Evolutionary conservation across 768 basidiomycete genomes (phyloP), one percentile per base, ranked within the genome.

Genomic region (Vishniacozyma victoriae): DNA sequence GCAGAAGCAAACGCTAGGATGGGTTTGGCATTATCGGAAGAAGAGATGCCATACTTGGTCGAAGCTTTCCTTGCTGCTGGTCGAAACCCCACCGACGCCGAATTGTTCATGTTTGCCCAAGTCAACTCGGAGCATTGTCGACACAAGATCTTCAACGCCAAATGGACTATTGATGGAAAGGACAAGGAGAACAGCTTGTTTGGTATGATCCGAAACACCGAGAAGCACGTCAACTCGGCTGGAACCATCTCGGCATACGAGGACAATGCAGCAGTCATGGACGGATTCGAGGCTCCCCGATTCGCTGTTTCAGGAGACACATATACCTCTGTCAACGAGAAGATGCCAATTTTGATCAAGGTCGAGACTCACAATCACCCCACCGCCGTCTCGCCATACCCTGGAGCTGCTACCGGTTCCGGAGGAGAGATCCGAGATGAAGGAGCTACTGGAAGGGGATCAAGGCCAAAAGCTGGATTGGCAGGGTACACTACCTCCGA

Each of bases 111-210:
- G 95, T 99, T 97, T 72, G 93, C 95, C 3, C 95, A 99, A 68
- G 93, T 99, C 70, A 99, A 99, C 75, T 96, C 92, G n/a, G 95
- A 99, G 72, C 95, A 97, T 67, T 99, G 95, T 72, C 80, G 95
- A 26, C 95, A 99, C 78, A 99, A 99, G 75, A 97, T 96, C 59
- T 99, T 97, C 78, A 99, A 99, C 68, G 92, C 95, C 0, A 79
- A 86, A 14, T 99, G 95, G 95, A 87, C 82, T 11, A 80, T 99
- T 57, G 86, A 96, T 61, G 84, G 78, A 2, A 61, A 76, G 33
- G 62, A 76, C 11, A 76, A 81, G 60, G 79, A 85, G 48, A 75
- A 76, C 37, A 87, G 88, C 3, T 80, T 97, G 18, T 99, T 99
- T 75, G 81, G 85, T 58, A 97, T 99, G 92, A 96, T 99, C 59